Percentiles rank a stretch among this genome's conserved stretches.
Conservation (phyloP, 441 rosid species). For the Populus hybrid region DNA sequence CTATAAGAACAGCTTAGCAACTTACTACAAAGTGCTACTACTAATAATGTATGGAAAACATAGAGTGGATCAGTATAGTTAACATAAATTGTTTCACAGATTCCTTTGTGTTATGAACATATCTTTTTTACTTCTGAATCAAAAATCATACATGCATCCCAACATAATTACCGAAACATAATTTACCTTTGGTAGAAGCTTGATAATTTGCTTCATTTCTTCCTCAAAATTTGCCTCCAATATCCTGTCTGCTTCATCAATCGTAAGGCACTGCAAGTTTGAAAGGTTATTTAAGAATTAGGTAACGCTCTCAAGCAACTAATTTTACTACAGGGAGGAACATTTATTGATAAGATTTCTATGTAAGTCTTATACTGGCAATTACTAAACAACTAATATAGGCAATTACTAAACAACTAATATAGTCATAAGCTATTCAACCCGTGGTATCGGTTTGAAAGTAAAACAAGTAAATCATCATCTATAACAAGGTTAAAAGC, state of each 20-base stretch:
- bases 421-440: neutral
- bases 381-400: neutral
- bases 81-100: neutral
- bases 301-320: neutral
- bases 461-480: neutral
- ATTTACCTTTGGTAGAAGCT: conserved; percentile 82
- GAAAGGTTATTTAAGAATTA: conserved; percentile 8
- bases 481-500: neutral
- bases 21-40: neutral
- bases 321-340: neutral
- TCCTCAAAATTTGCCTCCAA: conserved; percentile 97
- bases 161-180: neutral
- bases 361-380: neutral
- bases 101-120: neutral
- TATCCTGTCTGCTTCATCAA: conserved; percentile 98
- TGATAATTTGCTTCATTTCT: conserved; percentile 92
- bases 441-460: neutral
- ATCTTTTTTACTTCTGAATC: neutral
- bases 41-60: neutral
- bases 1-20: neutral
- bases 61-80: neutral
- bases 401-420: neutral
- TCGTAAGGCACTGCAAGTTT: conserved; percentile 70
- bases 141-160: neutral
- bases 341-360: neutral